Base-by-base conservation (phyloP, 192 early-diverging fungal species). In the Backusella australiensis region DNA sequence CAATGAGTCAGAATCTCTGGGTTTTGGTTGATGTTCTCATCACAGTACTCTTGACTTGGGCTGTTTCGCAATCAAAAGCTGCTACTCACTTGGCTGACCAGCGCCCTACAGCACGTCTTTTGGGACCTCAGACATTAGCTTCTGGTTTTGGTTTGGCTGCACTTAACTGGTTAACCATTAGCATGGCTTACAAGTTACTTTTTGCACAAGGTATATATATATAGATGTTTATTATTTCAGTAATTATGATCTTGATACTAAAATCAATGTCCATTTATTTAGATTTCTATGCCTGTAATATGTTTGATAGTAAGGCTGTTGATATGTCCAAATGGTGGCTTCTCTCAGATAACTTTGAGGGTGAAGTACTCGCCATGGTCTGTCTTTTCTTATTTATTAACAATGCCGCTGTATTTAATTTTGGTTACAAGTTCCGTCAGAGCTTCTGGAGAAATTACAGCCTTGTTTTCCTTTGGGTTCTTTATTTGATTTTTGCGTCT, bases 301-400 rank as follows among this genome's bases (percentile, higher is more conserved):
- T 91, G 79, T 91, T 93, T 80, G 90, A 93, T 77, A 85, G 86
- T 8, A 68, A 75, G 4, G 75, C 85, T 52, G 85, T 82, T 65
- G 90, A 94, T 72, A 75, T 91, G 19, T 71, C 87, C 34, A 87
- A 88, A 29, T 94, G 93, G 93, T 94, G 91, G 91, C 82, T 92
- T 69, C 80, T 94, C 7, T 89, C 84, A 2, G 93, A 94, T 74
- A 94, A 92, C 79, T 94, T 83, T 81, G 91, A 94, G 82, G 86
- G 86, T 15, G 82, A 75, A 42, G 76, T 86, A 3, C 74, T 89
- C 17, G 80, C 87, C 11, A 66, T 91, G 38, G 71, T 94, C 23
- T 82, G 79, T 34, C 78, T 88, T 59, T 91, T 87, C 86, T 89
- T 92, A 76, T 93, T 93, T 79, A 80, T 92, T 67, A 88, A 90